Evolutionary conservation across 441 rosid genomes (phyloP), one percentile per base, ranked within the genome.

Genomic region (Gossypium trilobum): DNA sequence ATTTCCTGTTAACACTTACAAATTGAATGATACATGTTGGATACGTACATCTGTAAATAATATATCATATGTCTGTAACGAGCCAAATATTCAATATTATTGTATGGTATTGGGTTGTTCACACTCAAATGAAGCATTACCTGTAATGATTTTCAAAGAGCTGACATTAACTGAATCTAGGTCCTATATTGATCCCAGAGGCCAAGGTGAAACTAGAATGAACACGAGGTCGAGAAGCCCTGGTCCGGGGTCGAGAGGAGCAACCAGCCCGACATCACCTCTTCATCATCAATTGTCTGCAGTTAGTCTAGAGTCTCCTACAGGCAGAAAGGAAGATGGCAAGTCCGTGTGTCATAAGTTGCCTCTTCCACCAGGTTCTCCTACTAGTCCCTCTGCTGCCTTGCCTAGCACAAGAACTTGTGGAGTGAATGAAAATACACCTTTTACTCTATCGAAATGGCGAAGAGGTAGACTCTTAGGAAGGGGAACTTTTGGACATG

Each of bases 361-460:
- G 80, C 98, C 98, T 81, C 88, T 89, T 31, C 98, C 98, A 1
- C 98, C 98, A 0, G 87, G 87, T 78, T 91, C 98, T 75, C 96
- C 98, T 39, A 87, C 85, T 20, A 91, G 96, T 76, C 90, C 95
- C 33, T 75, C 60, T 10, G 29, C 97, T 61, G 81, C 92, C 55
- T 70, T 86, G 70, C 71, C 85, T 7, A 6, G 58, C 75, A 66
- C 82, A 25, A 81, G 87, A 78, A 66, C 64, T 33, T 27, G 68
- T 65, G 90, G 80, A 44, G 78, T 68, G 71, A 71, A 77, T 69
- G 88, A 87, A 60, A 81, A 48, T 63, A 14, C 86, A 1, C 50
- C 77, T 72, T 31, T 10, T 59, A 79, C 86, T 33, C 59, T 81
- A 51, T 86, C 98, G 0, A 90, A 81, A 78, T 94, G 99, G 99